These are phyloP conservation scores for Aspergillus fumigatiaffinis DNA, from an alignment of 2,329 filamentous ascomycete species.

Conservation along the genomic window DNA sequence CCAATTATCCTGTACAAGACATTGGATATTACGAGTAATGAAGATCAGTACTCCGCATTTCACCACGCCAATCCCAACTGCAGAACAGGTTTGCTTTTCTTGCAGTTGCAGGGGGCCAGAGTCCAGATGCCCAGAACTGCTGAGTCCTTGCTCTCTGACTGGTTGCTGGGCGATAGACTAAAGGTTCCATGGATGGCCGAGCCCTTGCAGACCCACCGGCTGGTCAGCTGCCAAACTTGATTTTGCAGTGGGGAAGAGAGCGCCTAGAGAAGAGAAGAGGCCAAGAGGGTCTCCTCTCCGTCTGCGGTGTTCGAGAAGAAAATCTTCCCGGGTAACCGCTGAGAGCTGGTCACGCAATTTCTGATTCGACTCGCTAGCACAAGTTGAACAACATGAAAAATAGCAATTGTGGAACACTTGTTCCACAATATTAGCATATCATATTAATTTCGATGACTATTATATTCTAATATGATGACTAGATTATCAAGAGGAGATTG, in stretches of 20 bases:
- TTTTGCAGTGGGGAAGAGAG: background rate
- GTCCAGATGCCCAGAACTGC: background rate
- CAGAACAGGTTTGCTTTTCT: background rate
- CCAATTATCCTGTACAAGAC: too few relatives aligned
- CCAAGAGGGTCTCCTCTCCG: too few relatives aligned
- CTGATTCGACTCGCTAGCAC: background rate
- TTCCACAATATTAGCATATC: background rate
- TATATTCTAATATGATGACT: too few relatives aligned
- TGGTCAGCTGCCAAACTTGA: background rate
- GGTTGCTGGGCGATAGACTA: background rate
- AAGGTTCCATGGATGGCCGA: background rate
- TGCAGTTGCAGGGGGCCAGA: background rate
- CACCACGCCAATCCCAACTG: background rate
- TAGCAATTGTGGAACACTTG: background rate
- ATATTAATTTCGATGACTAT: background rate
- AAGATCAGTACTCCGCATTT: background rate
- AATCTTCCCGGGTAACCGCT: too few relatives aligned
- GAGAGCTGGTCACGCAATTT: background rate
- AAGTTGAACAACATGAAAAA: background rate
- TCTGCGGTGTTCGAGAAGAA: background rate
- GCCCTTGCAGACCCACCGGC: background rate
- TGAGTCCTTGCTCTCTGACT: background rate
- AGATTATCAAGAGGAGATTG: too few relatives aligned
- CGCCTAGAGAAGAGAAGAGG: background rate
- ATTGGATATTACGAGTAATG: background rate